Base-by-base conservation (phyloP, 768 basidiomycete species). In the Boletus insuetus region DNA sequence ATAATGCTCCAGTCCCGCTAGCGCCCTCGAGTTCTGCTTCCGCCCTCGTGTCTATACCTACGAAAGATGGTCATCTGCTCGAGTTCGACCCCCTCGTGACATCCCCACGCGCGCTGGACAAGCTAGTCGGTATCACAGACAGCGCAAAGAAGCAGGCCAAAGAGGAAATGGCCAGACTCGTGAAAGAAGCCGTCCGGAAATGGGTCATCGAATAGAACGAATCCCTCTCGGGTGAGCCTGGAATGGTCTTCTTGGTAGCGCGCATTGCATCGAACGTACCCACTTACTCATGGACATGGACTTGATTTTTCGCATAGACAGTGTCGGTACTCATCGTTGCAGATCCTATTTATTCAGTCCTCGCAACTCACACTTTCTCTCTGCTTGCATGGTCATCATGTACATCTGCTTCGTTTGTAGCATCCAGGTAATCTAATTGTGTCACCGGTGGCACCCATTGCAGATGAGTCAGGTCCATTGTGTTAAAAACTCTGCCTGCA, bases 61-160 rank as follows among this genome's bases (percentile, higher is more conserved):
- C 86, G 0, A 82, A 79, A 39, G 90, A 93, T 60, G 93, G 93
- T 0, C 84, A 87, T 61, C 69, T 88, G n/a, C 77, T 96, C 24
- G 85, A 87, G 67, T 94, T 96, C 63, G 88, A 96, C 61, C 92
- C 93, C 10, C 74, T 95, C 41, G 77, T 79, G 55, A 85, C 88
- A 14, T 84, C 87, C 3, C 85, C 91, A 2, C 77, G 79, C 3
- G 78, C 88, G 46, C 73, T 95, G 31, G 88, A 92, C 63, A 83
- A 81, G 32, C 76, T 91, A 9, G 85, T 89, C 50, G 89, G 89
- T 6, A 88, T 93, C 55, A 83, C 87, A 0, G 83, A 86, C 53
- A 87, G 86, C 62, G 89, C 90, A 41, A 92, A 91, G 79, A 89
- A 89, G 65, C 84, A 89, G 60, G 91, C 89, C 20, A 82, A 82